Evolutionary conservation across 148 eudicot species (phyloP).

Genomic region (Agrostemma githago): DNA sequence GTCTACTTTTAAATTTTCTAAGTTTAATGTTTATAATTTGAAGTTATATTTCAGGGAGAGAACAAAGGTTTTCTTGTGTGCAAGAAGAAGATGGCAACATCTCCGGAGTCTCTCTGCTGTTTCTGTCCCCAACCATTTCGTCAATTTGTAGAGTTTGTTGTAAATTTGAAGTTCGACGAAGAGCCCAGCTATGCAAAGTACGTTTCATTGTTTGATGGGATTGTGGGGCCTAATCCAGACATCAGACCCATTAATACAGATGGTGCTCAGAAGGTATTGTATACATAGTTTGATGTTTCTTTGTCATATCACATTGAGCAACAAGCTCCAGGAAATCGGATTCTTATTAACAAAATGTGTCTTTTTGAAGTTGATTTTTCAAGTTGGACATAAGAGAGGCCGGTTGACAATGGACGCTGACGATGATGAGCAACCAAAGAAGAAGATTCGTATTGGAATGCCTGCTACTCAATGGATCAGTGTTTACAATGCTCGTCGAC

Average conservation of each 20-base stretch:
- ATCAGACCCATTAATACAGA: conserved; percentile 93
- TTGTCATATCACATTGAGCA: not conserved
- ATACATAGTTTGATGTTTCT: not conserved
- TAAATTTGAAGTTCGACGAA: conserved; percentile 89
- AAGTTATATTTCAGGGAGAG: conserved; percentile 56
- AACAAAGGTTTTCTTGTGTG: conserved; percentile 90
- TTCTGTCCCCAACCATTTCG: conserved; percentile 77
- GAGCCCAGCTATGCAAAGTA: conserved; percentile 89
- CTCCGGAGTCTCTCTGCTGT: conserved; percentile 78
- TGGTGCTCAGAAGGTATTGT: conserved; percentile 88
- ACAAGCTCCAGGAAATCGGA: not conserved
- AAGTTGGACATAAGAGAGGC: conserved; percentile 95
- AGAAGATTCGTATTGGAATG: conserved; percentile 83
- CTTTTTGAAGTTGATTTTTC: conserved; percentile 56
- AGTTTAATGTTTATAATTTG: not conserved
- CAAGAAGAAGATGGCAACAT: conserved; percentile 95
- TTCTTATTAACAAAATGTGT: conserved; percentile 3
- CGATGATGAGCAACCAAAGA: conserved; percentile 86
- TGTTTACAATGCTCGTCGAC: conserved; percentile 80
- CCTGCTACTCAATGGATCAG: conserved; percentile 99
- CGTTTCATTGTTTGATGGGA: conserved; percentile 83
- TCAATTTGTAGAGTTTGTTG: conserved; percentile 77
- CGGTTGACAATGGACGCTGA: conserved; percentile 66
- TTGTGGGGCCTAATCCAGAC: conserved; percentile 90
- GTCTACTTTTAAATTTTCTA: not conserved